Evolutionary conservation across 306 rosid species (phyloP).

Genomic region (Prunus persica): Prunus_persica_NCBIv2 NC_034009.1:25304501-25305000

Average conservation of each 20-base stretch:
- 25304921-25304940: conserved; percentile 99
- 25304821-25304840: conserved; percentile 94
- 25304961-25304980: conserved; percentile 81
- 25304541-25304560: conserved; percentile 40
- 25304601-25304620: conserved; percentile 2
- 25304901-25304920: conserved; percentile 93
- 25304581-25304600: conserved; percentile 55
- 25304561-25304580: conserved; percentile 37
- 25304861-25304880: conserved; percentile 74
- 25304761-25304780: conserved; percentile 69
- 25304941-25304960: conserved; percentile 90
- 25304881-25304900: conserved; percentile 80
- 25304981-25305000: conserved; percentile 96
- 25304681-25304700: conserved; percentile 58
- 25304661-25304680: conserved; percentile 52
- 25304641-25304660: conserved; percentile 38
- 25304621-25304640: conserved; percentile 14
- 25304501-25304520: conserved; percentile 44
- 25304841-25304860: conserved; percentile 96
- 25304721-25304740: conserved; percentile 76
- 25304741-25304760: conserved; percentile 68
- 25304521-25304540: conserved; percentile 57
- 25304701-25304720: conserved; percentile 63
- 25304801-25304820: conserved; percentile 95
- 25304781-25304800: conserved; percentile 91